Conservation (phyloP, 2,329 filamentous ascomycete genomes). For the Coniochaeta sp. region DNA sequence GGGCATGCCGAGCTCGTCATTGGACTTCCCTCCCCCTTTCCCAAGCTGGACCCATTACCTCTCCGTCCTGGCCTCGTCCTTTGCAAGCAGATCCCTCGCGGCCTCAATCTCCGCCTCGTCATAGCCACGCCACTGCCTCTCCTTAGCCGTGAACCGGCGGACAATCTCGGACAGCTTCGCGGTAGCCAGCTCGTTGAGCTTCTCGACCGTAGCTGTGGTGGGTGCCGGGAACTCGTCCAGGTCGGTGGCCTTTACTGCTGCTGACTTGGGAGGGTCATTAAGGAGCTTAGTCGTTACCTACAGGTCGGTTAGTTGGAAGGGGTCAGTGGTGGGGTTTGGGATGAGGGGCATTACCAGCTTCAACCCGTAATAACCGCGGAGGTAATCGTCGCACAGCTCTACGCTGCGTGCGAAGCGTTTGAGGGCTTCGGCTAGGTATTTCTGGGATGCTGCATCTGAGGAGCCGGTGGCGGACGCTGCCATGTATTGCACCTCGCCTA, state of each 20-base stretch:
- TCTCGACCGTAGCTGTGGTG: constrained; percentile 51
- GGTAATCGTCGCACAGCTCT: constrained; percentile 87
- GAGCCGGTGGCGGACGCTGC: constrained; percentile 39
- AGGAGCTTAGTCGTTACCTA: constrained; percentile 46
- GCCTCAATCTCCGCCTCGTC: constrained; percentile 65
- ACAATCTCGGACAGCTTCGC: constrained; percentile 72
- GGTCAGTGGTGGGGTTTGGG: background rate
- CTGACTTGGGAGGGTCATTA: constrained; percentile 30
- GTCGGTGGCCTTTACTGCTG: constrained; percentile 34
- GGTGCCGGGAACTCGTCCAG: constrained; percentile 47
- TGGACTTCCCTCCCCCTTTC: constrained; percentile 13
- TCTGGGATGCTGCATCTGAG: constrained; percentile 32
- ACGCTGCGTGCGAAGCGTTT: constrained; percentile 85
- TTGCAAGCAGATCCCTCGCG: constrained; percentile 58
- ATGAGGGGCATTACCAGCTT: constrained; percentile 55
- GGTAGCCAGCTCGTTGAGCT: constrained; percentile 66
- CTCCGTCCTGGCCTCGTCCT: constrained; percentile 36
- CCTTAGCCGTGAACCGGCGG: constrained; percentile 49
- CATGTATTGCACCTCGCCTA: constrained; percentile 80
- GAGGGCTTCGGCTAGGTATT: constrained; percentile 63
- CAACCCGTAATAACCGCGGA: constrained; percentile 88
- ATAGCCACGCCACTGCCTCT: constrained; percentile 67
- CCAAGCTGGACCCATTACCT: constrained; percentile 26
- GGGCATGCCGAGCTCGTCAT: constrained; percentile 18
- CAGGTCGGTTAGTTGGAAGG: background rate